These are phyloP conservation scores for Hirsutella rhossiliensis DNA, from an alignment of 2,329 filamentous ascomycete species.

Conservation along the genomic window DNA sequence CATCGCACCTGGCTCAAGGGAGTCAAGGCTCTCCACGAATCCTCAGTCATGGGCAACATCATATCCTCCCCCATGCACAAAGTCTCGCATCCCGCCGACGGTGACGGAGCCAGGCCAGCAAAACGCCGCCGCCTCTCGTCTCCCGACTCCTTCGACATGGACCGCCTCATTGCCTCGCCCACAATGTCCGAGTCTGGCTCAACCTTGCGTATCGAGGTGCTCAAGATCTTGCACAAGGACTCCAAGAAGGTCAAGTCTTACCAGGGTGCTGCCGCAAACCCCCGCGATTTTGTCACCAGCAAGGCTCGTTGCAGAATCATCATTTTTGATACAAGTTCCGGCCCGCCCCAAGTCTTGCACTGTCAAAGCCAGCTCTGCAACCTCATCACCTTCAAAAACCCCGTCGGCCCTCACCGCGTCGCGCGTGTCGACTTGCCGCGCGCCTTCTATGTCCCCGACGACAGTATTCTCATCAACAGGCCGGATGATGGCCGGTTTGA, in stretches of 20 bases:
- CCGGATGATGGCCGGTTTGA: slow-evolving; percentile 33
- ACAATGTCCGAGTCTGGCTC: slow-evolving; percentile 21
- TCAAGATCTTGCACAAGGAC: slow-evolving; percentile 39
- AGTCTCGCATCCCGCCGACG: slow-evolving; percentile 19
- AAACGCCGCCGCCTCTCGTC: slow-evolving; percentile 39
- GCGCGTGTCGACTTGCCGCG: slow-evolving; percentile 34
- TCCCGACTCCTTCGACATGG: slow-evolving; percentile 19
- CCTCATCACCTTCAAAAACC: slow-evolving; percentile 36
- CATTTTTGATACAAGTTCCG: slow-evolving; percentile 20
- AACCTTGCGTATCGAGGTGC: slow-evolving; percentile 38
- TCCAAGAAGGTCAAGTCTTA: slow-evolving; percentile 22
- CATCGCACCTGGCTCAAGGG: slow-evolving; percentile 40
- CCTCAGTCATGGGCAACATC: slow-evolving; percentile 30
- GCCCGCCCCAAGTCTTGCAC: slow-evolving; percentile 31
- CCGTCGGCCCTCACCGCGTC: slow-evolving; percentile 31
- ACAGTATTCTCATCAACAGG: slow-evolving; percentile 37
- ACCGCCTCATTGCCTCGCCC: slow-evolving; percentile 20
- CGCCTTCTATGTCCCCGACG: slow-evolving; percentile 39
- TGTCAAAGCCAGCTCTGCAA: slow-evolving; percentile 43
- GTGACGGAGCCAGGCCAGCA: slow-evolving; percentile 24
- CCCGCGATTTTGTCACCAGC: slow-evolving; percentile 16
- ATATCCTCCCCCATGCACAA: slow-evolving; percentile 24
- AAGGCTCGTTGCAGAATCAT: slow-evolving; percentile 26
- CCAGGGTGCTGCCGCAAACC: slow-evolving; percentile 13
- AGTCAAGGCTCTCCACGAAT: slow-evolving; percentile 28